phyloP scores from a whole-genome alignment of 768 basidiomycete species.

The Lentinula aciculospora region DNA sequence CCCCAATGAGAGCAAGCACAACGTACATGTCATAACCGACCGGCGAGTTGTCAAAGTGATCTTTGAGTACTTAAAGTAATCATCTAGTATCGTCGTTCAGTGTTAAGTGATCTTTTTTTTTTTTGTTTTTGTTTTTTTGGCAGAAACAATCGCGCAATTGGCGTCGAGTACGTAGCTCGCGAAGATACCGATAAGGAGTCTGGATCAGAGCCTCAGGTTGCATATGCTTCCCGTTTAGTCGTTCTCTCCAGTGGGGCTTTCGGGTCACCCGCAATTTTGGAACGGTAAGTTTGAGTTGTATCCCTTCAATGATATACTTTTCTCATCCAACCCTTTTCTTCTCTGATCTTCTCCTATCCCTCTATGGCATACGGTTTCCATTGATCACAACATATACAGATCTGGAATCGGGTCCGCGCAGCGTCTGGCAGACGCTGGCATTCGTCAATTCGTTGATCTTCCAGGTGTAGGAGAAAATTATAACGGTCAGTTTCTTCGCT shows the following conservation, averaged over 20 bases:
- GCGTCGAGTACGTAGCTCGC: slow-evolving; percentile 25
- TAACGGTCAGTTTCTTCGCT: slow-evolving; percentile 14
- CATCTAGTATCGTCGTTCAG: not conserved
- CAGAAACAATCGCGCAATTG: slow-evolving; percentile 17
- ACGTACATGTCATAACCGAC: slow-evolving; percentile 12
- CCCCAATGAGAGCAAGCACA: not conserved
- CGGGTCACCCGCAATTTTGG: slow-evolving; percentile 27
- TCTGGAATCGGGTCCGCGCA: slow-evolving; percentile 46
- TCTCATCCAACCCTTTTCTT: not conserved
- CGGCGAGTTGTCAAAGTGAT: slow-evolving; percentile 22
- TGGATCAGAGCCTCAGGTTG: slow-evolving; percentile 8
- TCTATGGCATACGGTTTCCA: not conserved
- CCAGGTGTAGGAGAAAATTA: slow-evolving; percentile 52
- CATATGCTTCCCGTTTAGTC: slow-evolving; percentile 20
- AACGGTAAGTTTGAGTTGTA: slow-evolving; percentile 14
- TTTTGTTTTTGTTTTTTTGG: no score
- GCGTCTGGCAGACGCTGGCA: slow-evolving; percentile 27
- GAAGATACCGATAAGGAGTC: not conserved
- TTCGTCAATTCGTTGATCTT: slow-evolving; percentile 36
- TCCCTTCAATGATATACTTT: not conserved
- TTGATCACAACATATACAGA: no score
- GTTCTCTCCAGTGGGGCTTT: slow-evolving; percentile 26
- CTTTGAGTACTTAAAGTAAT: slow-evolving; percentile 17
- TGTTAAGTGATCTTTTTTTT: not conserved
- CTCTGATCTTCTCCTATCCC: not conserved